Base-by-base conservation (phyloP, 2,329 filamentous ascomycete species). In the Trichophyton verrucosum region DNA sequence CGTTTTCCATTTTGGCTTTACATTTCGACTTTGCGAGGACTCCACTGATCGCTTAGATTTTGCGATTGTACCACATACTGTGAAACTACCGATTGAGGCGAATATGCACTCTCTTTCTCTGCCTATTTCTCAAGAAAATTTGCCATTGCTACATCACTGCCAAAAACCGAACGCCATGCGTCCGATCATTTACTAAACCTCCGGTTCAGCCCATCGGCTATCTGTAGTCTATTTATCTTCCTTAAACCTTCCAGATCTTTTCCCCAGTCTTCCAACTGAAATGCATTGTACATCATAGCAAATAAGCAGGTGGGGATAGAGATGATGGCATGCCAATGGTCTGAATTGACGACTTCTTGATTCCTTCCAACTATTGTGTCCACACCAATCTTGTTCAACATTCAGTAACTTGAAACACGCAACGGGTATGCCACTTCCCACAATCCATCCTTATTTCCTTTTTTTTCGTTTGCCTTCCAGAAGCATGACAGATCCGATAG, bases 11-110 rank as follows among this genome's bases (percentile, higher is more conserved):
- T 27, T 55, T 15, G 33, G 33, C 51, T 55, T 55, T 24, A 30
- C 27, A 30, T 8, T 27, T 55, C 15, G 33, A 55, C 51, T 55
- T 55, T 24, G 51, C 27, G n/a, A 33, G 8, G 30, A 38, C 51
- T 20, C 51, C 51, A 55, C 51, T 55, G 27, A 33, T 55, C 30
- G 51, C 51, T 55, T 55, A 36, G 33, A 36, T 55, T 55, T 44
- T 55, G 27, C 51, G 51, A 30, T 36, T 33, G 51, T 33, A 55
- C 24, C 5, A 55, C 51, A 33, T 20, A 20, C n/a, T 24, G 24
- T 30, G 27, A 36, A 55, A 55, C 51, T 55, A 55, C 51, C 27
- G 51, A 55, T 38, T 36, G 27, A 55, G 51, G 51, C 27, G 6
- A 55, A 55, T 33, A 38, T 38, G 33, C 11, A 38, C 33, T 13